Evolutionary conservation across 176 grass and related monocot species (phyloP).

Genomic region (Cymbopogon citratus): DNA sequence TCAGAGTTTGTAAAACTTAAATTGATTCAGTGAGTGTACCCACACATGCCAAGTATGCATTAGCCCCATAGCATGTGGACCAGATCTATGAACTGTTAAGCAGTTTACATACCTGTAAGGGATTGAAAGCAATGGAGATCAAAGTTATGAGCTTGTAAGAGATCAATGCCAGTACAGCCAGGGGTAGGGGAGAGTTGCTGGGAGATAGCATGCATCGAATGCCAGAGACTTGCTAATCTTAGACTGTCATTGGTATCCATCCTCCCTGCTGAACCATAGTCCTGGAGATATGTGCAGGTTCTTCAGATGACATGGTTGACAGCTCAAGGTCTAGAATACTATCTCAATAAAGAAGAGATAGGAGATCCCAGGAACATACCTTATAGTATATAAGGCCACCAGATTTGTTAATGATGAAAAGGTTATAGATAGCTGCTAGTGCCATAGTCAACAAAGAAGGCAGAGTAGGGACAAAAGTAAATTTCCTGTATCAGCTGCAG

Average conservation of each 20-base stretch:
- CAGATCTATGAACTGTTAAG: slow-evolving; percentile 9
- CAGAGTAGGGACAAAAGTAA: background rate
- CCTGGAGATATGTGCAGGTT: slow-evolving; percentile 39
- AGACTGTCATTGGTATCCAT: slow-evolving; percentile 95
- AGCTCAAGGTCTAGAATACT: background rate
- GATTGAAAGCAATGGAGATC: slow-evolving; percentile 96
- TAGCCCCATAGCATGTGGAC: background rate
- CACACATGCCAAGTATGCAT: background rate
- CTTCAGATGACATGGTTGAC: background rate
- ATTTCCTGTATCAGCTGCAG: slow-evolving; percentile 7
- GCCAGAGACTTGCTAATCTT: slow-evolving; percentile 91
- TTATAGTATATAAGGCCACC: slow-evolving; percentile 95
- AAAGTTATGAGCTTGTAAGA: slow-evolving; percentile 81
- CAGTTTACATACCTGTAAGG: slow-evolving; percentile 57
- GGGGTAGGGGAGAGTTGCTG: slow-evolving; percentile 78
- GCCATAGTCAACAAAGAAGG: slow-evolving; percentile 11
- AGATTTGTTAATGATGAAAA: slow-evolving; percentile 98
- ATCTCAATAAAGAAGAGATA: background rate
- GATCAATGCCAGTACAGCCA: slow-evolving; percentile 81
- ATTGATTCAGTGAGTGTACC: background rate
- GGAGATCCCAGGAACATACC: slow-evolving; percentile 31
- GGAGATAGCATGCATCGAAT: slow-evolving; percentile 96
- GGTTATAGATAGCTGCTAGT: slow-evolving; percentile 79
- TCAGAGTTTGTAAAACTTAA: background rate
- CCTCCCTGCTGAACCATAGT: slow-evolving; percentile 72